Base-by-base conservation (phyloP, 202 grass and related monocot genomes). In the Carex arenaria region DNA sequence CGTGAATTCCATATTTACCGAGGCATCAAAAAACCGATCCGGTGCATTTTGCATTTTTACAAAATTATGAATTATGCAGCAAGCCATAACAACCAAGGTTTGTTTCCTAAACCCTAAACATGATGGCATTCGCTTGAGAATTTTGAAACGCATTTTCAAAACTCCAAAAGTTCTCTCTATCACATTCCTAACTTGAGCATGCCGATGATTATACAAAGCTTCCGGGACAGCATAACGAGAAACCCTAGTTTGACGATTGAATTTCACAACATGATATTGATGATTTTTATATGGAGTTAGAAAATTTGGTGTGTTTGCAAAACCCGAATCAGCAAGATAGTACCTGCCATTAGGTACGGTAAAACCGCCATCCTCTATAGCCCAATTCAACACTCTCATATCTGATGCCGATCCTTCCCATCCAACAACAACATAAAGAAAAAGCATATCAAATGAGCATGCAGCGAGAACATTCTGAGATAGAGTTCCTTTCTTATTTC, bases 331-430 rank as follows among this genome's bases (percentile, higher is more conserved):
- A 3, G 20, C 69, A n/a, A 71, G 20, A 51, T 73, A 73, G 45
- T 20, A 73, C 19, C 38, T 73, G 8, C 69, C 69, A 73, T 73
- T 73, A 73, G 69, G 38, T 3, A 73, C 6, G 5, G n/a, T 10
- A 73, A 51, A 73, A 73, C 69, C 18, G 20, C 11, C 69, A 5
- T 71, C 67, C 19, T 61, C 14, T 8, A 61, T 22, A 22, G 59
- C 59, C 59, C 59, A 61, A 20, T 19, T 19, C 7, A 61, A 10
- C 2, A 71, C 30, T 18, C 7, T 18, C 67, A 71, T 43, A 38
- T 71, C 17, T 71, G 67, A 71, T 3, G 67, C 67, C 4, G 67
- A 71, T 3, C 67, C 67, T 71, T 71, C 67, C 67, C 67, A 71
- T 38, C 67, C 67, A 34, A 36, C 10, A 15, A 8, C 5, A 34